Percentiles rank a stretch among this genome's conserved stretches.
Conservation (phyloP, 2,329 filamentous ascomycete species). For the Arthrobotrys sinensis region DNA sequence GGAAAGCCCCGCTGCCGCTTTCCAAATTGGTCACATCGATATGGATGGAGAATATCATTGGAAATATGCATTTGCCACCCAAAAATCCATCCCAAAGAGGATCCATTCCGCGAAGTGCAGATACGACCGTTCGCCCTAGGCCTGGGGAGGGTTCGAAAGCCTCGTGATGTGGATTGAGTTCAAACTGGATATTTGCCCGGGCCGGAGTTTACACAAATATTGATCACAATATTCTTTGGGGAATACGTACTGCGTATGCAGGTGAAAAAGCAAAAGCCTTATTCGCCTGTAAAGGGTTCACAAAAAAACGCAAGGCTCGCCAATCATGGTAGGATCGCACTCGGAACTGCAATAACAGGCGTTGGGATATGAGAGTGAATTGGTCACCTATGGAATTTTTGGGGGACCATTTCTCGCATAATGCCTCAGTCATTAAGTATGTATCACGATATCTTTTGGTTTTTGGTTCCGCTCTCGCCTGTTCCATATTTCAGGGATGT, state of each 20-base stretch:
- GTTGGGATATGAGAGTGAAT: conserved; percentile 33
- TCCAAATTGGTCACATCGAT: conserved; percentile 42
- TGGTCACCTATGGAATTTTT: conserved; percentile 3
- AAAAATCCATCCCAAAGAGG: conserved; percentile 41
- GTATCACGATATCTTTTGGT: conserved; percentile 32
- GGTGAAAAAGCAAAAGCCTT: conserved; percentile 8
- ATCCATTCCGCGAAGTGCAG: conserved; percentile 39
- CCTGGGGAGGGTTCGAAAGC: not conserved
- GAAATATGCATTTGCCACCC: conserved; percentile 52
- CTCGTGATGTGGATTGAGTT: conserved; percentile 46
- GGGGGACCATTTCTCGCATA: conserved; percentile 51
- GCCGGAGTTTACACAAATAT: conserved; percentile 44
- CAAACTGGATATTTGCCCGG: conserved; percentile 8
- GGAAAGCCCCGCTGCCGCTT: conserved; percentile 38
- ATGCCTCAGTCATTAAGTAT: conserved; percentile 38
- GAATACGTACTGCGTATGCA: not conserved
- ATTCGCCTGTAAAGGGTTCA: not conserved
- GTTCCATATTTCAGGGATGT: conserved; percentile 39
- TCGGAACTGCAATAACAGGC: conserved; percentile 52
- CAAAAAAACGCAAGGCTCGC: conserved; percentile 29
- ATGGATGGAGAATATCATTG: conserved; percentile 17
- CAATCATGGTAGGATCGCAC: conserved; percentile 54
- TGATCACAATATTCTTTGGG: not conserved
- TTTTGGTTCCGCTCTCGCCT: conserved; percentile 48
- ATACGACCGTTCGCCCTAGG: conserved; percentile 1